These are phyloP conservation scores for Kwoniella botswanensis DNA, from an alignment of 768 basidiomycete genomes.

Conservation along the genomic window DNA sequence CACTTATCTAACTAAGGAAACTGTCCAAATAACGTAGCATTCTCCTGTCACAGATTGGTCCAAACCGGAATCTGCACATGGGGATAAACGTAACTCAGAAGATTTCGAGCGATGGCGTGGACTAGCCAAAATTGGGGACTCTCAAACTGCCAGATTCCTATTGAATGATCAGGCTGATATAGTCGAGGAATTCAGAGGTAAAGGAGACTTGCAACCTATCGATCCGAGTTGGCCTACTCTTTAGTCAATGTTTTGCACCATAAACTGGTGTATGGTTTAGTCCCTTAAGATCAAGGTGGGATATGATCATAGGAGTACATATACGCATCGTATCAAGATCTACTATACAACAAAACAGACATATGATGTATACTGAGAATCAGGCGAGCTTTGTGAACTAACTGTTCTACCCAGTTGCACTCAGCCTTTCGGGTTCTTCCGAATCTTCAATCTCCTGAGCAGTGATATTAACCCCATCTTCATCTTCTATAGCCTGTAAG, in stretches of 20 bases:
- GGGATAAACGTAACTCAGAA: conserved; percentile 13
- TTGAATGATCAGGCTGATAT: conserved; percentile 20
- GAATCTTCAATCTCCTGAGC: conserved; percentile 24
- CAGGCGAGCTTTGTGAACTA: not conserved
- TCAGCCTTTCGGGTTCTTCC: conserved; percentile 22
- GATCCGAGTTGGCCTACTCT: conserved; percentile 6
- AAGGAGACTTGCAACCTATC: conserved; percentile 14
- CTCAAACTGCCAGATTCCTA: conserved; percentile 18
- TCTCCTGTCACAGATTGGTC: conserved; percentile 7
- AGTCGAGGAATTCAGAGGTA: conserved; percentile 13
- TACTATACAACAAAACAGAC: not conserved
- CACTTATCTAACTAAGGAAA: too few species aligned
- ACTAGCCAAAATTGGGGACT: conserved; percentile 10
- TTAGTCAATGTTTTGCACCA: not conserved
- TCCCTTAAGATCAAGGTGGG: too few species aligned
- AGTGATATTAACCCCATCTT: conserved; percentile 32
- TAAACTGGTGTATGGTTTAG: too few species aligned
- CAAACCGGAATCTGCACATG: conserved; percentile 19
- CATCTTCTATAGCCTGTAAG: conserved; percentile 46
- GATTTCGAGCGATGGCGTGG: conserved; percentile 18
- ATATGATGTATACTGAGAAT: not conserved
- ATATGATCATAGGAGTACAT: too few species aligned
- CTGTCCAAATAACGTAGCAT: too few species aligned
- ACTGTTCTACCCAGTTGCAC: conserved; percentile 26
- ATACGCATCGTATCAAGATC: not conserved